Percentiles rank a stretch among this genome's conserved stretches.
Evolutionary conservation across 1,139 yeast species (phyloP).

Genomic region (Ogataea hybrid): DNA sequence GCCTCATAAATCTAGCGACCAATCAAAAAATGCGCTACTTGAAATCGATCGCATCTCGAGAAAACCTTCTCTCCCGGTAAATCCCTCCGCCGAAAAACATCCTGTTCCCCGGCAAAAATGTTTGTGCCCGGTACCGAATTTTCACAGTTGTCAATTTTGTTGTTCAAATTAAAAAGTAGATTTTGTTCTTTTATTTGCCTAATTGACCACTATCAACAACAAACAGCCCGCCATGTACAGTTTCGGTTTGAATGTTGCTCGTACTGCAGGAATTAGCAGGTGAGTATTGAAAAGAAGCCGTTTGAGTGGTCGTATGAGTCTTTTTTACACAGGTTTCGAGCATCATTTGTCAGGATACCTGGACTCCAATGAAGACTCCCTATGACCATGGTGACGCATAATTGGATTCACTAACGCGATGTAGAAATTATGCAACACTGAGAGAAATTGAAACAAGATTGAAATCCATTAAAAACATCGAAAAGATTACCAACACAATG

Average conservation of each 20-base stretch:
- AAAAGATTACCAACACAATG: constrained; percentile 99
- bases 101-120: not conserved
- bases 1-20: not conserved
- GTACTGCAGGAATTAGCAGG: constrained; percentile 39
- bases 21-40: constrained; percentile 1
- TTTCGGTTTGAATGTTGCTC: constrained; percentile 62
- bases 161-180: not conserved
- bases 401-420: constrained; percentile 2
- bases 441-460: constrained; percentile 98
- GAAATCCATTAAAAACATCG: constrained; percentile 97
- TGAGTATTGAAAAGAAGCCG: constrained; percentile 16
- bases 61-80: constrained; percentile 5
- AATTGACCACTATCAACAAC: constrained; percentile 1
- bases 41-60: too few species aligned
- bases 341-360: too few species aligned
- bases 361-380: too few species aligned
- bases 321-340: not conserved
- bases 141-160: constrained; percentile 5
- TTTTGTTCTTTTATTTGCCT: not conserved
- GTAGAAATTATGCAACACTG: constrained; percentile 93
- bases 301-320: not conserved
- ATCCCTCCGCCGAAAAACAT: not conserved
- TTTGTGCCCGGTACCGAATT: not conserved
- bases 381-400: not conserved
- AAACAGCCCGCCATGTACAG: constrained; percentile 49